These are phyloP conservation scores for Schizochytrium sp. DNA, from an alignment of 108 stramenopile genomes.

Conservation along the genomic window DNA sequence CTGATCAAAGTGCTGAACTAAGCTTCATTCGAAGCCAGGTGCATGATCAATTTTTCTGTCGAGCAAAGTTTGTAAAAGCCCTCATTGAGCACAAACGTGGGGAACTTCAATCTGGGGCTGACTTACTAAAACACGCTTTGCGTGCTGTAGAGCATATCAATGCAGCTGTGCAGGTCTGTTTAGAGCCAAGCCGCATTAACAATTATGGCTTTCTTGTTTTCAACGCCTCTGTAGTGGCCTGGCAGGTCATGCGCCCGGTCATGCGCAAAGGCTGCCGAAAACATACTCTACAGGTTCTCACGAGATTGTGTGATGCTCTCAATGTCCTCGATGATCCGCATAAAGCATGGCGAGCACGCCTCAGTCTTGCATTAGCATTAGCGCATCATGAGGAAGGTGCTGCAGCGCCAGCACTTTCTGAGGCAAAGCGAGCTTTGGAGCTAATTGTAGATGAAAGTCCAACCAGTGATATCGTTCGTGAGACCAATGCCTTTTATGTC, in stretches of 20 bases:
- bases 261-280: slow-evolving; percentile 3
- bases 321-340: neutral
- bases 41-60: slow-evolving; percentile 20
- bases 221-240: slow-evolving; percentile 16
- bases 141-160: neutral
- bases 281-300: neutral
- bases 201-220: neutral
- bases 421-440: slow-evolving; percentile 24
- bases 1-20: neutral
- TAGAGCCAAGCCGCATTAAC: neutral
- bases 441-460: neutral
- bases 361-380: neutral
- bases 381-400: neutral
- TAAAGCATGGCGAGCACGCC: slow-evolving; percentile 49
- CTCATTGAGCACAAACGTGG: neutral
- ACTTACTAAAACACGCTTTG: neutral
- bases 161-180: neutral
- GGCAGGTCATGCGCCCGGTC: slow-evolving; percentile 36
- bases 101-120: neutral
- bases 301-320: slow-evolving; percentile 22
- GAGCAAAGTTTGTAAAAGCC: slow-evolving; percentile 24
- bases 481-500: slow-evolving; percentile 8
- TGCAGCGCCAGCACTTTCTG: slow-evolving; percentile 10
- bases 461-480: neutral
- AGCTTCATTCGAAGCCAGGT: slow-evolving; percentile 12